Conservation (phyloP, 306 rosid genomes). For the Vachellia pachyceras region DNA sequence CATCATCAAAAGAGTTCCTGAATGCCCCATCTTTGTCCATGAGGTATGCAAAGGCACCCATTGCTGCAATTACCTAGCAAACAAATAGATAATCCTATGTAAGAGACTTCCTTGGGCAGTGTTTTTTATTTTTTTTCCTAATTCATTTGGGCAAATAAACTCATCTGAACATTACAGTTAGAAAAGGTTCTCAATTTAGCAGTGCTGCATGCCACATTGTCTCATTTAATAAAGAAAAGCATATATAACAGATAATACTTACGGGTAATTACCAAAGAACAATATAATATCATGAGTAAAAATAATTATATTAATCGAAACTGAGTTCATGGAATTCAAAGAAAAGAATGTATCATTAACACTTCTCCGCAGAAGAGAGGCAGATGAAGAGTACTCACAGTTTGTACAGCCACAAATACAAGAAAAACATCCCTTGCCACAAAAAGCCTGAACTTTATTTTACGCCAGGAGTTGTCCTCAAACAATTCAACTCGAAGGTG, state of each 20-base stretch:
- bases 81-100: slow-evolving; percentile 27
- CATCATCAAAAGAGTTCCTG: slow-evolving; percentile 93
- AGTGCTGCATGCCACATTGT: not conserved
- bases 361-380: not conserved
- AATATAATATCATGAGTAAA: slow-evolving; percentile 3
- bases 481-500: slow-evolving; percentile 77
- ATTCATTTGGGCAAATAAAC: not conserved
- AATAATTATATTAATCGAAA: slow-evolving; percentile 14
- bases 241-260: not conserved
- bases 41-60: slow-evolving; percentile 87
- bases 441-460: slow-evolving; percentile 82
- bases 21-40: slow-evolving; percentile 96
- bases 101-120: slow-evolving; percentile 9
- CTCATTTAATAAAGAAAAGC: slow-evolving; percentile 9
- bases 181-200: slow-evolving; percentile 10
- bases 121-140: not conserved
- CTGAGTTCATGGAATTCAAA: slow-evolving; percentile 14
- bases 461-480: slow-evolving; percentile 94
- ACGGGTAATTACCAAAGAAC: not conserved
- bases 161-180: slow-evolving; percentile 5
- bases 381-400: slow-evolving; percentile 64
- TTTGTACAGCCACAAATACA: slow-evolving; percentile 92
- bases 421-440: slow-evolving; percentile 99
- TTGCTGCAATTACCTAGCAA: slow-evolving; percentile 80
- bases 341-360: slow-evolving; percentile 20